Base-by-base conservation (phyloP, 176 grass and related monocot species). In the Oryza australiensis region DNA sequence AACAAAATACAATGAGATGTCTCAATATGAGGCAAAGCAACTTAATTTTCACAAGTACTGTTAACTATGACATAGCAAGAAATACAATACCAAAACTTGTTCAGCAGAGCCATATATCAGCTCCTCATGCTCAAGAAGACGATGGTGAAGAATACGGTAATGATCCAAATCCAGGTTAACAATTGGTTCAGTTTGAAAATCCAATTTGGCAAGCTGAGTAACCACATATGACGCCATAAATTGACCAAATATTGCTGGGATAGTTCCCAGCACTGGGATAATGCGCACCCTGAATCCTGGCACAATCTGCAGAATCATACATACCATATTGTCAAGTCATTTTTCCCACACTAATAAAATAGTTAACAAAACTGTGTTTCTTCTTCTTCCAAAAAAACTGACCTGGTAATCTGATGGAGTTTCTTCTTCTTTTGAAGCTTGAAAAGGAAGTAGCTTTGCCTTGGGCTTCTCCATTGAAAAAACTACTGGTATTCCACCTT, bases 401-500 rank as follows among this genome's bases (percentile, higher is more conserved):
- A 95, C 96, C 90, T 99, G 96, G 85, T 99, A 98, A 88, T 95
- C 96, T 80, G 87, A 91, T 66, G 93, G 96, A 85, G 90, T 93
- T 95, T 95, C 93, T 80, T 95, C 96, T 82, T 95, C 90, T 88
- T 87, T 93, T 66, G 77, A 85, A 84, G 83, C 79, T 93, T 95
- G 83, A 89, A 98, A 98, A 57, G 96, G 96, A 89, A 98, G 93
- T 51, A 98, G 82, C 83, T 98, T 98, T 72, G 86, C 93, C 64
- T 98, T 98, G 41, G 92, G 95, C 77, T 98, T 98, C 78, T 98
- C 90, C 40, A 95, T 55, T 12, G 90, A 93, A 88, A 98, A 98
- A 70, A 95, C 93, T 73, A 98, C 70, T 15, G 92, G 88, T 86
- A 98, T 88, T 73, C 95, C 95, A 62, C 93, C 95, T 69, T 95